Evolutionary conservation across 2,329 filamentous ascomycete species (phyloP).

Genomic region (Pleurostoma richardsiae): DNA sequence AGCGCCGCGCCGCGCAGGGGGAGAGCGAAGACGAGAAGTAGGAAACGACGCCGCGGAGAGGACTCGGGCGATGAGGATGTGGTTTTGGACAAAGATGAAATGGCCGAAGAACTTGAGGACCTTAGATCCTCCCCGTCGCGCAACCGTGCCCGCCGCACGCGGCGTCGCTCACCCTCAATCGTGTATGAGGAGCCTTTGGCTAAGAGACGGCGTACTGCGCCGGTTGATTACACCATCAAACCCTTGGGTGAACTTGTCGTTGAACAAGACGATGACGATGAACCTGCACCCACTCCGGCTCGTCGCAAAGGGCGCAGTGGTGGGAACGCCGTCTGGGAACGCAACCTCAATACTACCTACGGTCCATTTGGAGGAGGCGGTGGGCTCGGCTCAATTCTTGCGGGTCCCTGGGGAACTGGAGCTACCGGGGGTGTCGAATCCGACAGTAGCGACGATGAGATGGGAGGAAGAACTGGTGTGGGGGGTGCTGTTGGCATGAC

Average conservation of each 20-base stretch:
- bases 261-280: constrained; percentile 67
- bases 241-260: constrained; percentile 67
- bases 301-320: constrained; percentile 61
- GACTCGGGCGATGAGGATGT: constrained; percentile 54
- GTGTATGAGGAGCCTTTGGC: constrained; percentile 50
- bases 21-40: constrained; percentile 32
- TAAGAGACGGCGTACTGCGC: constrained; percentile 49
- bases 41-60: constrained; percentile 38
- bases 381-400: constrained; percentile 66
- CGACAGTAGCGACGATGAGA: constrained; percentile 95
- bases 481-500: constrained; percentile 60
- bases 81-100: constrained; percentile 57
- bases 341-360: constrained; percentile 80
- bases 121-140: constrained; percentile 50
- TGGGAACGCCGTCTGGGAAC: constrained; percentile 62
- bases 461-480: constrained; percentile 54
- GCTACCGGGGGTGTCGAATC: constrained; percentile 80
- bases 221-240: constrained; percentile 82
- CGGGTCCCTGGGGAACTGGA: constrained; percentile 68
- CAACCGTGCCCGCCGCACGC: constrained; percentile 31
- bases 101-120: constrained; percentile 62
- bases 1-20: constrained; percentile 47
- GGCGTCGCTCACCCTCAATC: constrained; percentile 50
- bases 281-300: constrained; percentile 62
- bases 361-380: constrained; percentile 89